Evolutionary conservation across 805 yeast genomes (phyloP), one percentile per base, ranked within the genome.

Genomic region (Yamadazyma olivae): DNA sequence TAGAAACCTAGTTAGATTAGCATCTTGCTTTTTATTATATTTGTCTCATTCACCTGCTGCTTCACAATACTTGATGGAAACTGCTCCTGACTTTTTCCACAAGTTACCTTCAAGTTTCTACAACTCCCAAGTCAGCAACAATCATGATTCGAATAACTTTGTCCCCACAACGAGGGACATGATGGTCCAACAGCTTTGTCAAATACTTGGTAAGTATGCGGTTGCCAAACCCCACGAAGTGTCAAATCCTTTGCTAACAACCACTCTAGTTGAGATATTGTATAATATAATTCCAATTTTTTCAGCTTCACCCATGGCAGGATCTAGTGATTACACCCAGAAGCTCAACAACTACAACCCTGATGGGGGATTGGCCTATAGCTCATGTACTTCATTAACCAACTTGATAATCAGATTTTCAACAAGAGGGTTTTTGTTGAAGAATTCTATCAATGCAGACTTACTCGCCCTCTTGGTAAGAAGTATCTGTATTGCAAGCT

Each of bases 151-250:
- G 5, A 74, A 71, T 45, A n/a, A n/a, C n/a, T n/a, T n/a, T n/a
- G n/a, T n/a, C n/a, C n/a, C n/a, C n/a, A 47, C 69, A n/a, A 78
- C 87, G 36, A 58, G 91, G 42, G 95, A 84, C 54, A 81, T 81
- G 38, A 36, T 79, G 6, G 64, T 82, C 0, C 62, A 71, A 5
- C 84, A 80, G 32, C 51, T 77, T 5, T 70, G 79, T 30, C 59
- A 60, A 17, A 48, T 74, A 23, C 46, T 79, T 5, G 44, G 45
- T 18, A 39, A 33, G 33, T 6, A 40, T 44, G 28, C 35, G 30
- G 12, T 42, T 38, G 10, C 53, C 17, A 61, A 32, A 9, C 34
- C 47, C 10, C 15, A 16, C 7, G 26, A 35, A 5, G 49, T 70
- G 10, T 57, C 75, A 3, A 49, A 47, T 27, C 44, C 46, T 8